phyloP scores from a whole-genome alignment of 805 yeast species.

The Ogataea ganodermae region DNA sequence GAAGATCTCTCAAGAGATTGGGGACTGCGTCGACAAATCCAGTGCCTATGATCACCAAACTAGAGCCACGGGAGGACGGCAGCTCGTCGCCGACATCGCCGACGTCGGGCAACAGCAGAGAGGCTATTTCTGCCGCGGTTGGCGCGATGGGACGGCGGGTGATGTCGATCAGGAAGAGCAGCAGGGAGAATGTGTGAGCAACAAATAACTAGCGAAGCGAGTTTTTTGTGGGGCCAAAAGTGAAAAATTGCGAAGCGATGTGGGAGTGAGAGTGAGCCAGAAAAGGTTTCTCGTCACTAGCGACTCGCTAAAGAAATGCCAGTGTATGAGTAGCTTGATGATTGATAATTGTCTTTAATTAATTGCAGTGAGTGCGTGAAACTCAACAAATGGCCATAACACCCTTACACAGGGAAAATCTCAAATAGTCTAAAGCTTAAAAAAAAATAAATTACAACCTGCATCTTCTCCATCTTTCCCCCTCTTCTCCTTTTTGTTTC shows the following conservation, averaged over 20 bases:
- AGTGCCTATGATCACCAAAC: constrained; percentile 34
- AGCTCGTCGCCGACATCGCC: constrained; percentile 13
- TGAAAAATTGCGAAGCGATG: too few species aligned
- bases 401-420: too few species aligned
- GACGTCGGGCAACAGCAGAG: constrained; percentile 11
- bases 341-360: neutral
- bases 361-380: too few species aligned
- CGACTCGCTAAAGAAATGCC: too few species aligned
- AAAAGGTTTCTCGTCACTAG: too few species aligned
- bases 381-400: too few species aligned
- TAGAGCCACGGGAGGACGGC: constrained; percentile 24
- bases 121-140: constrained; percentile 19
- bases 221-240: too few species aligned
- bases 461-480: neutral
- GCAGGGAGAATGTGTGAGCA: too few species aligned
- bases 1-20: constrained; percentile 21
- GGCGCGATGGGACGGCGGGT: constrained; percentile 30
- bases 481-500: neutral
- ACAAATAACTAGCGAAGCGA: neutral
- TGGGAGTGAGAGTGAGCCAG: too few species aligned
- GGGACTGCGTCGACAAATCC: constrained; percentile 30
- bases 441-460: too few species aligned
- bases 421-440: too few species aligned
- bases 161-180: constrained; percentile 26
- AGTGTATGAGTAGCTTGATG: neutral